Conservation (phyloP, 306 rosid genomes). For the Prunus mira region DNA sequence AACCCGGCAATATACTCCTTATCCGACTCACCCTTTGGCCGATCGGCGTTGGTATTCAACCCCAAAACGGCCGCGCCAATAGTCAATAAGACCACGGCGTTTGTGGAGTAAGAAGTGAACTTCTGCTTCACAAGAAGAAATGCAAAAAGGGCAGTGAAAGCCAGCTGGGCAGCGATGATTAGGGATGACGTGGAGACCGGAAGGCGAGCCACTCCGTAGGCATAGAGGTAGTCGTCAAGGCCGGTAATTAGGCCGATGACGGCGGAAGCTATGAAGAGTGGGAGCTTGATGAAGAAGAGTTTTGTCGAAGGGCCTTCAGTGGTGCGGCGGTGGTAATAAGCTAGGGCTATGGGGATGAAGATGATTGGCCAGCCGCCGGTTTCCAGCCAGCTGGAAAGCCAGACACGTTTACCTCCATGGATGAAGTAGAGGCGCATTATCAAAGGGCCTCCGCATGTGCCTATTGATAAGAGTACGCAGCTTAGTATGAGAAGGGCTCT, state of each 20-base stretch:
- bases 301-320: background rate
- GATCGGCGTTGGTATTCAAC: constrained; percentile 55
- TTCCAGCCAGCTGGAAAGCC: constrained; percentile 69
- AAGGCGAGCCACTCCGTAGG: constrained; percentile 59
- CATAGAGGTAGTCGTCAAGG: constrained; percentile 60
- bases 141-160: constrained; percentile 69
- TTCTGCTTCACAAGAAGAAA: constrained; percentile 50
- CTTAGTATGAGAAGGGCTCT: constrained; percentile 42
- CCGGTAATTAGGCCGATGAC: constrained; percentile 57
- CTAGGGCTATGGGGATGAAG: constrained; percentile 37
- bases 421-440: constrained; percentile 68
- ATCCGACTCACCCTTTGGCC: constrained; percentile 60
- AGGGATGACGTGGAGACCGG: constrained; percentile 69
- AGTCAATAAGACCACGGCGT: constrained; percentile 61
- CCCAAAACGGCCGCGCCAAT: constrained; percentile 64
- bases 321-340: constrained; percentile 42
- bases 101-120: constrained; percentile 59
- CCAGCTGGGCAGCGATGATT: constrained; percentile 60
- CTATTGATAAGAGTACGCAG: constrained; percentile 35
- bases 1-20: constrained; percentile 55
- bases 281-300: constrained; percentile 39
- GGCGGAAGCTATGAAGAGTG: constrained; percentile 39
- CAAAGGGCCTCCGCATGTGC: constrained; percentile 62
- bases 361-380: constrained; percentile 70
- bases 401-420: constrained; percentile 69